Evolutionary conservation across 2,329 filamentous ascomycete genomes (phyloP).

Genomic region (Cordyceps javanica): DNA sequence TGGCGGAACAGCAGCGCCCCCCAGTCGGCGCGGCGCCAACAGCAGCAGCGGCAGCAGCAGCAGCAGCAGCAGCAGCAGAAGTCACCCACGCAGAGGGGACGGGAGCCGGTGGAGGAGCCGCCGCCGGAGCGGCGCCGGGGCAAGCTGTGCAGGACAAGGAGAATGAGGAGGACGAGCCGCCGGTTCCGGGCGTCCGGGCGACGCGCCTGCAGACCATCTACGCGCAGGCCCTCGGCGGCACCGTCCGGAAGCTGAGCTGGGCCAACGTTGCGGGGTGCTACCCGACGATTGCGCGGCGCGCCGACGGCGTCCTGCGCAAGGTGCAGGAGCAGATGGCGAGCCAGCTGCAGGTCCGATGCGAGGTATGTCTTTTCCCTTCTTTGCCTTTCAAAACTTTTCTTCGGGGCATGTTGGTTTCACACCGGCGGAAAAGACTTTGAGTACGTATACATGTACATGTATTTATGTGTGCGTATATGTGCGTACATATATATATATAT

Average conservation of each 20-base stretch:
- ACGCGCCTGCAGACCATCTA: constrained; percentile 49
- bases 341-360: constrained; percentile 47
- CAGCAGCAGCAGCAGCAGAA: not conserved
- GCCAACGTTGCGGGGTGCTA: constrained; percentile 56
- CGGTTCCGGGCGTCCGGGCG: constrained; percentile 50
- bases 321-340: constrained; percentile 55
- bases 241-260: constrained; percentile 49
- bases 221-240: constrained; percentile 44
- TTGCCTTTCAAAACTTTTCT: too few relatives aligned
- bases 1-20: not conserved
- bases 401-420: too few relatives aligned
- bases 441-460: not conserved
- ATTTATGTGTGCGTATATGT: not conserved
- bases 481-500: too few relatives aligned
- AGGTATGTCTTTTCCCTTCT: constrained; percentile 32
- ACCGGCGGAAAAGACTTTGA: too few relatives aligned
- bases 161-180: not conserved
- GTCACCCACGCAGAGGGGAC: too few relatives aligned
- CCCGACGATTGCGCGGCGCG: constrained; percentile 48
- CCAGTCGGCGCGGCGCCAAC: not conserved
- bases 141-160: not conserved
- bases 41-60: not conserved
- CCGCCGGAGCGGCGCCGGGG: not conserved
- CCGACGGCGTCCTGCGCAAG: constrained; percentile 44
- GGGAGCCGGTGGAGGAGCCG: too few relatives aligned